Base-by-base conservation (phyloP, 83 land plant species). In the Thuja plicata region DNA sequence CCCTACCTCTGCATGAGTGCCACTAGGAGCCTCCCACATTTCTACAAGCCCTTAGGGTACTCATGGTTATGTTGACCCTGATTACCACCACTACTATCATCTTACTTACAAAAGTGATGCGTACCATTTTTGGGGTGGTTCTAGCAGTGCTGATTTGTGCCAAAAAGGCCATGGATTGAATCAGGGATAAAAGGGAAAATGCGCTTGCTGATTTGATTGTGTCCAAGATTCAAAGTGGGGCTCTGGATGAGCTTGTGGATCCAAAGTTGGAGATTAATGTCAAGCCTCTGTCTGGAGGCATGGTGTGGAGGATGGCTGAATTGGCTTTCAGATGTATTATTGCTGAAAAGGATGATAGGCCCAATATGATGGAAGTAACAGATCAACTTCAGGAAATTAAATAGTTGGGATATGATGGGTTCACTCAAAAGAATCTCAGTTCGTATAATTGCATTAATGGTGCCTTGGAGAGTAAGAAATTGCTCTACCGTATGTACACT, bases 271-370 rank as follows among this genome's bases (percentile, higher is more conserved):
- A 87, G 71, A 83, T 52, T 62, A 32, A 84, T 19, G 38, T 62
- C 17, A 50, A 76, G 46, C 37, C 37, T 13, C 66, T 32, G 21
- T 87, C 89, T 6, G 66, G 38, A 84, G 73, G 86, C 70, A 77
- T 89, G 85, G 40, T 92, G 2, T 55, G 2, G 2, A 35, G 43
- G 40, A 91, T 94, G 30, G 94, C 90, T 2, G 92, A 91, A 85
- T 55, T 94, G 76, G 94, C 93, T 1, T 89, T 93, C 45, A 19
- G 77, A 76, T 93, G 95, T 88, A 30, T 94, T 80, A 91, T 88
- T 19, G 30, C 70, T 45, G 91, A 90, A n/a, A 76, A 88, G 78
- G 89, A 89, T 45, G 90, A 88, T 62, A 76, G 94, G 52, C 94
- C 94, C 10, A 48, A 62, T 70, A 93, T 94, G 92, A 86, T 85